phyloP scores from a whole-genome alignment of 345 rosid species.

The Eucalyptus microcorys region DNA sequence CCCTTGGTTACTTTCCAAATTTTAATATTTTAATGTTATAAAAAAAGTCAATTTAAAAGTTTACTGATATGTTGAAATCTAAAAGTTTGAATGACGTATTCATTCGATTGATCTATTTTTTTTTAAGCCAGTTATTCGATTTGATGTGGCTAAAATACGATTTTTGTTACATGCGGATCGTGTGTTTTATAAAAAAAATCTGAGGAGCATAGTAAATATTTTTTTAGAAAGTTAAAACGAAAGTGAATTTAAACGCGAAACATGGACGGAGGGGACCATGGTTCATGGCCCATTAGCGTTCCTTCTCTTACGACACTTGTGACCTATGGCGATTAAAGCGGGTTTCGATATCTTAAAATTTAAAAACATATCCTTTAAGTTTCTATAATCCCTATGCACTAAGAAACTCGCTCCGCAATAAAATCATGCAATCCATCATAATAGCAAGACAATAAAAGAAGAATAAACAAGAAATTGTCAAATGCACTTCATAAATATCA shows the following conservation, averaged over 20 bases:
- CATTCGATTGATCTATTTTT: neutral
- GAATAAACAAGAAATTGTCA: neutral
- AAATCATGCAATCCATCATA: neutral
- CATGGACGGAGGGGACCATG: neutral
- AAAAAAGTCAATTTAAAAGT: no score
- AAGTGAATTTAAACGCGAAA: neutral
- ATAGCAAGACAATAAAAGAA: neutral
- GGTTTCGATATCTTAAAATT: neutral
- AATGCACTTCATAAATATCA: no score
- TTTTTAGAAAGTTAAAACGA: fast-evolving
- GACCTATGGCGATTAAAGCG: neutral
- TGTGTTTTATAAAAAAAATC: neutral
- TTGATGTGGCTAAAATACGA: neutral
- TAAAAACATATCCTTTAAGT: neutral
- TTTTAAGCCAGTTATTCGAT: neutral
- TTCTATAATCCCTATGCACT: neutral
- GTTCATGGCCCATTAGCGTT: neutral
- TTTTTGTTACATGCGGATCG: neutral
- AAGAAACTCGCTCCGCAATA: neutral
- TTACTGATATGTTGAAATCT: neutral
- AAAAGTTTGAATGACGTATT: neutral
- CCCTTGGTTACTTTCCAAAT: neutral
- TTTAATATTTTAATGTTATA: no score
- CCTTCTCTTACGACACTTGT: neutral
- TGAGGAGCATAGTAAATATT: neutral